A percentile compares a stretch with the other conserved stretches of the same genome.
Conservation (phyloP, 192 early-diverging fungal species). For the Podila horticola region DNA sequence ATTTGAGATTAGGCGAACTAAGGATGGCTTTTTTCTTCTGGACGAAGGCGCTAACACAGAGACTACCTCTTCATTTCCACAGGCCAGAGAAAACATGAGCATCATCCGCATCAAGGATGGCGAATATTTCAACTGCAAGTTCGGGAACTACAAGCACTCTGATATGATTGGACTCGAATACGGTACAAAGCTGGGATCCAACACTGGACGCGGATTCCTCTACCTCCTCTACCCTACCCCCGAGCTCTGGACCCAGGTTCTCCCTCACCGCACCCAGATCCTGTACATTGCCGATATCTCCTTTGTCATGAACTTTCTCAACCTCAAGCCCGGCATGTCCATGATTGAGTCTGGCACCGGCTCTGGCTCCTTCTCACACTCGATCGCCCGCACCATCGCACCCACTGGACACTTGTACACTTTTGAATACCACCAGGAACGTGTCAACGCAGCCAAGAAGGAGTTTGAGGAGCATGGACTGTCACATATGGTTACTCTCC, state of each 20-base stretch:
- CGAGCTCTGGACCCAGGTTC: conserved; percentile 92
- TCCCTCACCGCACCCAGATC: conserved; percentile 98
- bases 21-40: no score
- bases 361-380: conserved; percentile 97
- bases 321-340: conserved; percentile 84
- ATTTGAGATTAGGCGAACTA: no score
- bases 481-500: conserved; percentile 70
- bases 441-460: conserved; percentile 70
- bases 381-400: conserved; percentile 87
- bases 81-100: conserved; percentile 80
- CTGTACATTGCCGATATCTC: conserved; percentile 96
- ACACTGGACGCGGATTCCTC: conserved; percentile 77
- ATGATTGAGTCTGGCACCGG: conserved; percentile 96
- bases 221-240: conserved; percentile 93
- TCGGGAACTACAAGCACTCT: conserved; percentile 81
- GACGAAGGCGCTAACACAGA: conserved; percentile 58
- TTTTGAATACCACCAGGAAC: conserved; percentile 92
- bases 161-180: conserved; percentile 90
- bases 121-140: conserved; percentile 77
- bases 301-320: conserved; percentile 82
- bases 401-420: conserved; percentile 91
- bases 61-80: conserved; percentile 4
- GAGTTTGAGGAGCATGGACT: conserved; percentile 89
- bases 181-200: conserved; percentile 78
- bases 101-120: conserved; percentile 70